phyloP scores from a whole-genome alignment of 1,284 basidiomycete genomes.

The Cryptococcus hybrid region DNA sequence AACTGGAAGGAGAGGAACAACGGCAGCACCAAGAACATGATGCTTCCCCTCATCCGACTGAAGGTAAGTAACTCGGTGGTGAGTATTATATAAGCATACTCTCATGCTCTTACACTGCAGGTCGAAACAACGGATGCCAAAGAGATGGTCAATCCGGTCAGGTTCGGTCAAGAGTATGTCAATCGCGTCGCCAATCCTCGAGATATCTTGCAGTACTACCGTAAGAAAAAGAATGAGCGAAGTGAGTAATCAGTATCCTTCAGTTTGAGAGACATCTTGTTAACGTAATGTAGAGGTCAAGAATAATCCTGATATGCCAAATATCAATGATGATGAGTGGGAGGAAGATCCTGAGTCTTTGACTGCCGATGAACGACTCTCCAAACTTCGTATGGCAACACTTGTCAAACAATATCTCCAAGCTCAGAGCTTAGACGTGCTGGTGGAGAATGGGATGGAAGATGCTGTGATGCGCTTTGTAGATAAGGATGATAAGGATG shows the following conservation, averaged over 20 bases:
- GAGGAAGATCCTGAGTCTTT: conserved; percentile 61
- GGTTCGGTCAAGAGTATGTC: conserved; percentile 94
- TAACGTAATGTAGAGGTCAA: conserved; percentile 29
- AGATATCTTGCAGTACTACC: conserved; percentile 87
- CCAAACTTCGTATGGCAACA: conserved; percentile 52
- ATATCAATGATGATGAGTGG: conserved; percentile 62
- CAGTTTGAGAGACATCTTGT: background rate
- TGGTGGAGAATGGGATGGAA: conserved; percentile 81
- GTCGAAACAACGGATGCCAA: conserved; percentile 87
- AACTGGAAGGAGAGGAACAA: conserved; percentile 76
- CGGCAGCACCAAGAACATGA: conserved; percentile 55
- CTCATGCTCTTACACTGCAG: conserved; percentile 44
- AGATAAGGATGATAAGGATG: conserved; percentile 91
- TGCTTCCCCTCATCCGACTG: conserved; percentile 87
- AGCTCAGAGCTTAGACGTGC: conserved; percentile 82
- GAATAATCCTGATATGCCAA: conserved; percentile 36
- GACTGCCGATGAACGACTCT: conserved; percentile 36
- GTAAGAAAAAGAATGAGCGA: conserved; percentile 64
- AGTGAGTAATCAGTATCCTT: conserved; percentile 24
- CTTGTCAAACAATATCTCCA: conserved; percentile 84
- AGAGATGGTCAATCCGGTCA: conserved; percentile 90
- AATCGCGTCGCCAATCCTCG: conserved; percentile 91
- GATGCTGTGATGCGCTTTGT: conserved; percentile 91
- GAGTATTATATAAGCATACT: no score
- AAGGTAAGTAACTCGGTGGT: conserved; percentile 56